These are phyloP conservation scores for Stagonosporopsis vannaccii DNA, from an alignment of 2,329 filamentous ascomycete species.

Conservation along the genomic window DNA sequence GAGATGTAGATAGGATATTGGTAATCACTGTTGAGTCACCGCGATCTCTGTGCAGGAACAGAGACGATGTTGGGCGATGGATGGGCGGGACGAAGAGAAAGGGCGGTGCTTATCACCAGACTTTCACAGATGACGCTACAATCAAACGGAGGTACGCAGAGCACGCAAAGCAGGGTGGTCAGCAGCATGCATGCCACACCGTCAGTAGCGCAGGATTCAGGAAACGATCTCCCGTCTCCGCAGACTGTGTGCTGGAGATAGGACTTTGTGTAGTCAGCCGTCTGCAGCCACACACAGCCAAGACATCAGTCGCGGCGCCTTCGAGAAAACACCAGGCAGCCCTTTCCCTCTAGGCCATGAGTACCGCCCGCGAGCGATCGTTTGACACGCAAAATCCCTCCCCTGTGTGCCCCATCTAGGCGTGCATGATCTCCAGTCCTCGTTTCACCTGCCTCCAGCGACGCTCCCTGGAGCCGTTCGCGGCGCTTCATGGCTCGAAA, in stretches of 20 bases:
- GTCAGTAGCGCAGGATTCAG: background rate
- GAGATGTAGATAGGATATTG: background rate
- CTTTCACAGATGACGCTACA: background rate
- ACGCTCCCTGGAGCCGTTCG: slow-evolving; percentile 9
- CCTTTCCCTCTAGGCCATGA: background rate
- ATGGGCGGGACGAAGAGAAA: background rate
- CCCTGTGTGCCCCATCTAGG: background rate
- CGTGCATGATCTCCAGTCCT: slow-evolving; percentile 10
- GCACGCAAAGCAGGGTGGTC: background rate
- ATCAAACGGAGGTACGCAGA: background rate
- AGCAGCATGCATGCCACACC: background rate
- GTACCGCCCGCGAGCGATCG: background rate
- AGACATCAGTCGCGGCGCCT: background rate
- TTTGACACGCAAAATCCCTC: background rate
- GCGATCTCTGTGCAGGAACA: background rate
- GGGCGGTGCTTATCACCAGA: background rate
- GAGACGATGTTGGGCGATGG: background rate
- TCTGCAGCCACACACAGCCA: background rate
- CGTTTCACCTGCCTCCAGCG: slow-evolving; percentile 21
- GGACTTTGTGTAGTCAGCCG: background rate
- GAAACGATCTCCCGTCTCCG: background rate
- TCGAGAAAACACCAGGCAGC: background rate
- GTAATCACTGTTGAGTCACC: background rate
- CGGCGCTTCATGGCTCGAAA: slow-evolving; percentile 2
- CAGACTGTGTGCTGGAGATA: background rate